Conservation (phyloP, 2,329 filamentous ascomycete genomes). For the Sclerotinia sclerotiorum region DNA sequence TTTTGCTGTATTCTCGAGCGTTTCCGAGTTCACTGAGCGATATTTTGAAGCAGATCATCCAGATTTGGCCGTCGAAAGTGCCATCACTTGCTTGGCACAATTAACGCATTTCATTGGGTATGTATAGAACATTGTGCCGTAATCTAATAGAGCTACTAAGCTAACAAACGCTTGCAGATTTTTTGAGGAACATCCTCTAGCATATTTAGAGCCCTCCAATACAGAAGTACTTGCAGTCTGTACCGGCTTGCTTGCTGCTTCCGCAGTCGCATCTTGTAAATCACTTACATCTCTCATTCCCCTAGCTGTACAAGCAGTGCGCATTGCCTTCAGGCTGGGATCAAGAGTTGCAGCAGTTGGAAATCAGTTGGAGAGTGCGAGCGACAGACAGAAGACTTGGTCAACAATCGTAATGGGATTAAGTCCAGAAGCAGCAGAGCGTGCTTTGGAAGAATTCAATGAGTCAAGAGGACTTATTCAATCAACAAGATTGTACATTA, state of each 20-base stretch:
- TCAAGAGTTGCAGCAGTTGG: constrained; percentile 37
- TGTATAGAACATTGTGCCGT: constrained; percentile 34
- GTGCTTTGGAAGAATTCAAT: constrained; percentile 29
- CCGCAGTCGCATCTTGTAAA: constrained; percentile 38
- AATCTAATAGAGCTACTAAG: neutral
- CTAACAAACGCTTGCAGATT: constrained; percentile 14
- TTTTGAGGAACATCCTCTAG: constrained; percentile 21
- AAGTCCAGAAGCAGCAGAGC: constrained; percentile 24
- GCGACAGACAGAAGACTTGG: constrained; percentile 27
- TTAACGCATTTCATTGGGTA: constrained; percentile 69
- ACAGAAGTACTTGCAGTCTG: constrained; percentile 32
- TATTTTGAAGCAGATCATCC: constrained; percentile 59
- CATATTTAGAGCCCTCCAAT: constrained; percentile 18
- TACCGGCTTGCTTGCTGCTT: constrained; percentile 40
- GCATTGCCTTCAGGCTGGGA: constrained; percentile 40
- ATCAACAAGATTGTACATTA: constrained; percentile 30
- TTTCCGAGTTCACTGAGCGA: constrained; percentile 63
- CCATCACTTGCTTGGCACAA: constrained; percentile 63
- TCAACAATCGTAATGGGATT: constrained; percentile 31
- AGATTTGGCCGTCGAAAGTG: constrained; percentile 62
- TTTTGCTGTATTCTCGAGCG: constrained; percentile 61
- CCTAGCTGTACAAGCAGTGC: constrained; percentile 38
- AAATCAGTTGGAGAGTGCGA: constrained; percentile 27
- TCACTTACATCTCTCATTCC: constrained; percentile 38
- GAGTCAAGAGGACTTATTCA: constrained; percentile 24